Evolutionary conservation across 371 early-diverging fungal species (phyloP).

Genomic region (Mortierella sp.): DNA sequence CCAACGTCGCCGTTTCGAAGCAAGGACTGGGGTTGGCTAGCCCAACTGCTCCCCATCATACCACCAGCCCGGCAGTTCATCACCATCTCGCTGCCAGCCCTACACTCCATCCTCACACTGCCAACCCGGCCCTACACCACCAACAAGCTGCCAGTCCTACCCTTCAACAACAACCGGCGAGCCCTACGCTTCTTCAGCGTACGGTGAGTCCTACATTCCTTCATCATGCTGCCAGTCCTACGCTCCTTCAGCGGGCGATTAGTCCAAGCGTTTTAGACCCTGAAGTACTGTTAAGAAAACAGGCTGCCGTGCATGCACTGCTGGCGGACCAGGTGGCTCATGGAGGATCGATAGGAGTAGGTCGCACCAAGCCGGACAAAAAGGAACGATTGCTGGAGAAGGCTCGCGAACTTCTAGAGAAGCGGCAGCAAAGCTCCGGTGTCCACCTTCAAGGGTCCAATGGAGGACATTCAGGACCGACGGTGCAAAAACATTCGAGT

Average conservation of each 20-base stretch:
- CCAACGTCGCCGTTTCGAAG: neutral
- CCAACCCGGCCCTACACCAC: too few species aligned
- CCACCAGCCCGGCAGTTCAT: neutral
- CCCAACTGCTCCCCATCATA: neutral
- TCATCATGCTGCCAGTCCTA: neutral
- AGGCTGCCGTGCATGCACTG: conserved; percentile 16
- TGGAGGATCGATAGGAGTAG: neutral
- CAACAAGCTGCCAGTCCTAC: neutral
- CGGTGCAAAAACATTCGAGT: neutral
- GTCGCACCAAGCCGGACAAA: conserved; percentile 21
- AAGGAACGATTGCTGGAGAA: conserved; percentile 34
- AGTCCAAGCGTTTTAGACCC: conserved; percentile 37
- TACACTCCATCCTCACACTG: neutral
- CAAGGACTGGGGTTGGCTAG: neutral
- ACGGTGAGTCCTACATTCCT: neutral
- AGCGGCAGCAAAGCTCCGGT: conserved; percentile 32
- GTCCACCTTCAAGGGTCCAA: conserved; percentile 1
- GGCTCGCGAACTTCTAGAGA: conserved; percentile 40
- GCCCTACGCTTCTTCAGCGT: neutral
- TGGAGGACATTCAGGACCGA: neutral
- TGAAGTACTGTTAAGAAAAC: conserved; percentile 19
- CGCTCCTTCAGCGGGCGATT: neutral
- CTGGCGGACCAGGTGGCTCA: conserved; percentile 5
- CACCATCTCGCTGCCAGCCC: neutral
- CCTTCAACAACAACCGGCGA: neutral